Evolutionary conservation across 139 green algal genomes (phyloP), one percentile per base, ranked within the genome.

Genomic region (Nannochloris sp.): DNA sequence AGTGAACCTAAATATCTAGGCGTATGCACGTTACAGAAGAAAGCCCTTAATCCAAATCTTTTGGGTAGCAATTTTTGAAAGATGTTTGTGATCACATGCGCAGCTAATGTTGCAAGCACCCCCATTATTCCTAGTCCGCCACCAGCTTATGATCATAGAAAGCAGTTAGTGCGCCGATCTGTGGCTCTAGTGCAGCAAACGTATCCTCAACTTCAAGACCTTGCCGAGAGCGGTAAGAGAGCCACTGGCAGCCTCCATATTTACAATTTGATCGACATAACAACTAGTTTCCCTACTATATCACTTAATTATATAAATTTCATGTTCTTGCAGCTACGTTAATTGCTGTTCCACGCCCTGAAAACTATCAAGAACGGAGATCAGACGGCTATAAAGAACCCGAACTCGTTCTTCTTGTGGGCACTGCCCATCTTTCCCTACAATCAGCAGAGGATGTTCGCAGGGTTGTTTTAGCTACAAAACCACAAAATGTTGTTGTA

Each of bases 301-400:
- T 59, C 12, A 59, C 9, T n/a, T n/a, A n/a, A n/a, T n/a, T n/a
- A n/a, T n/a, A n/a, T 39, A 59, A 12, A 59, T 9, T 36, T 12
- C 48, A 59, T 59, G 27, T 51, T 19, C 42, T 51, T 51, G 42
- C 69, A 89, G 87, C 85, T 35, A 77, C 69, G 1, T 71, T 95
- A 13, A 66, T 90, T 2, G 76, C 80, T 1, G 69, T 86, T 12
- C 66, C 58, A 13, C 74, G 83, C 1, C 88, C 80, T 8, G 45
- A 56, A 2, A 46, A 55, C 47, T 93, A 93, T 62, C 12, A 19
- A 14, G 86, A 93, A 63, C 72, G 87, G 0, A 79, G 83, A 15
- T 38, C 30, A 3, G 88, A 93, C 39, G 88, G 85, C 1, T 94
- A 92, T 54, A n/a, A 68, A 13, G 88, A 95, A 61, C 88, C 88